Evolutionary conservation across 352 stramenopile genomes (phyloP).

Genomic region (Blastocystis sp.): DNA sequence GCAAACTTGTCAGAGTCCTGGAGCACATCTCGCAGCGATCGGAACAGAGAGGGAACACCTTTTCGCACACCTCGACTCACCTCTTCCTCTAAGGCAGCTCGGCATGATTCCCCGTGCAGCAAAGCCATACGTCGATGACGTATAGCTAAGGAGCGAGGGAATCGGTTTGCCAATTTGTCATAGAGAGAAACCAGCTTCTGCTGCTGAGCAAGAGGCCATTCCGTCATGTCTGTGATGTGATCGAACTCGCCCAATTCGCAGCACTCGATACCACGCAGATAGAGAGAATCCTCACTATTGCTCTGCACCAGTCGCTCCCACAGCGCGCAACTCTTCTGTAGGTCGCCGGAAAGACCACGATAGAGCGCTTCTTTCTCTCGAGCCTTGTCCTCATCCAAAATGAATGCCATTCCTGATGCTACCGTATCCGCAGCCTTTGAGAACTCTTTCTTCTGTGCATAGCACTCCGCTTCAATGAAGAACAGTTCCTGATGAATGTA

Average conservation of each 20-base stretch:
- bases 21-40: not conserved
- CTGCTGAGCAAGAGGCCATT: not conserved
- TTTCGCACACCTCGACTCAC: not conserved
- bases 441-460: not conserved
- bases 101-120: not conserved
- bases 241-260: not conserved
- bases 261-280: not conserved
- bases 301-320: not conserved
- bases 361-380: not conserved
- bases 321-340: not conserved
- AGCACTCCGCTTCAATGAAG: not conserved
- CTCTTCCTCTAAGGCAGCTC: not conserved
- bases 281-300: not conserved
- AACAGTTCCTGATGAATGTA: constrained; percentile 9
- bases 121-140: not conserved
- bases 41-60: not conserved
- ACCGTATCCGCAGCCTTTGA: not conserved
- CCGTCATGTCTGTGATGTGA: not conserved
- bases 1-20: not conserved
- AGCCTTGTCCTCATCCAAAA: not conserved
- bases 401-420: not conserved
- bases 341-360: not conserved
- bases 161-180: not conserved
- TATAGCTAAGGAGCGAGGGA: not conserved
- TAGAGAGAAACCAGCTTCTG: not conserved